These are phyloP conservation scores for Trichoderma sp. DNA, from an alignment of 2,329 filamentous ascomycete genomes.

Conservation along the genomic window DNA sequence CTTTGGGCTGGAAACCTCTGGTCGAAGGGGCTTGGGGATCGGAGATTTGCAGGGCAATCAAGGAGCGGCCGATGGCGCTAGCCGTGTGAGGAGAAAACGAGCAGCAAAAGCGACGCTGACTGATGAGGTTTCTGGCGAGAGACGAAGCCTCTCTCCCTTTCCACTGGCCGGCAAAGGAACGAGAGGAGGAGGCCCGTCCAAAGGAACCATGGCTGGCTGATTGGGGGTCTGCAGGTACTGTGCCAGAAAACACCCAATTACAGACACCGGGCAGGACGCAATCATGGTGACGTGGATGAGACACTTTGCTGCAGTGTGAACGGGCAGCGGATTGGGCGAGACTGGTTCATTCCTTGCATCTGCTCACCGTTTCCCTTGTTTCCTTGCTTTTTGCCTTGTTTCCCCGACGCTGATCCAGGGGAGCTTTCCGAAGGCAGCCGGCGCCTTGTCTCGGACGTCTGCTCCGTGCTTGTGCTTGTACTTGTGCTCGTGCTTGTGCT, in stretches of 20 bases:
- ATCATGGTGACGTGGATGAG: slow-evolving; percentile 7
- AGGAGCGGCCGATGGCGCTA: slow-evolving; percentile 24
- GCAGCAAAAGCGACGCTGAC: not conserved
- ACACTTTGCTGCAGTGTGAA: not conserved
- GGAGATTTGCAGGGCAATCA: slow-evolving; percentile 24
- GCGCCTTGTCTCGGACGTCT: not conserved
- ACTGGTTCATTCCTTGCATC: not conserved
- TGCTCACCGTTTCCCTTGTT: not conserved
- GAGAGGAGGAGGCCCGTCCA: not conserved
- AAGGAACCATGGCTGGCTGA: slow-evolving; percentile 3
- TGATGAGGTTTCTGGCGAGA: not conserved
- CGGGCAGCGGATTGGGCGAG: not conserved
- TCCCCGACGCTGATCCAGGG: not conserved
- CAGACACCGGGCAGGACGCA: not conserved
- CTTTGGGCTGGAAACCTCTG: not conserved
- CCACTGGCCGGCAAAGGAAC: not conserved
- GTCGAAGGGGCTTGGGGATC: slow-evolving; percentile 21
- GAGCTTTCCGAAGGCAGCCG: not conserved
- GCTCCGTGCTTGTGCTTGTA: not conserved
- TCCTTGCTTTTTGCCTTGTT: not conserved
- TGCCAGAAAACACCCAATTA: not conserved
- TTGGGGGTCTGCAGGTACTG: not conserved
- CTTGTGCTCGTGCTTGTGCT: not conserved
- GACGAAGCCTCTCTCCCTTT: not conserved
- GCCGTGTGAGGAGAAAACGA: slow-evolving; percentile 6